Conservation (phyloP, 495 filamentous ascomycete species). For the Neurospora sp. region DNA sequence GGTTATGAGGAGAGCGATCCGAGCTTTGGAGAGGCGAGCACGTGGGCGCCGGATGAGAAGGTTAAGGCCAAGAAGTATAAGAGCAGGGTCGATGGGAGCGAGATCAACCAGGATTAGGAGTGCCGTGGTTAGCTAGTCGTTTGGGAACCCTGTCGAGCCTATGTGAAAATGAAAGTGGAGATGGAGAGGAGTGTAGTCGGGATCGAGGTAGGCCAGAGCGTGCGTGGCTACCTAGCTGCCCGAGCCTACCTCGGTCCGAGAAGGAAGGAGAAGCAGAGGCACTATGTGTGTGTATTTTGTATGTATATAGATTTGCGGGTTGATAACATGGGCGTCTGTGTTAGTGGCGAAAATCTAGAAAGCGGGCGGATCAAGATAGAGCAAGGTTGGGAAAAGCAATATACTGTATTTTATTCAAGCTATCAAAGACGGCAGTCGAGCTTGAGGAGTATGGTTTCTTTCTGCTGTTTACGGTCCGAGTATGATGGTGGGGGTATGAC, state of each 20-base stretch:
- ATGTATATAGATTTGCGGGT: neutral
- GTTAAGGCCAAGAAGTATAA: slow-evolving; percentile 31
- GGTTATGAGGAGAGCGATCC: slow-evolving; percentile 67
- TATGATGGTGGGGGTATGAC: neutral
- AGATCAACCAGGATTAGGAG: slow-evolving; percentile 30
- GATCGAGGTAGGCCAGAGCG: neutral
- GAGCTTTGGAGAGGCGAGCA: slow-evolving; percentile 35
- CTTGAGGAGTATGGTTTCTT: neutral
- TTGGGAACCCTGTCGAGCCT: too few species aligned
- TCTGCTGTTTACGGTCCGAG: neutral
- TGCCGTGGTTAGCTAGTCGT: neutral
- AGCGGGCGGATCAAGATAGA: neutral
- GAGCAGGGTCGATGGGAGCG: slow-evolving; percentile 37
- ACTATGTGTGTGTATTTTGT: neutral
- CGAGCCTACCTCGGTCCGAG: neutral
- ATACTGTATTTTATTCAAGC: neutral
- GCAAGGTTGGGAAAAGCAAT: neutral
- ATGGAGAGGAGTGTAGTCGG: neutral
- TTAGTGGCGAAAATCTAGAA: neutral
- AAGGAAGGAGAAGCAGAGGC: neutral
- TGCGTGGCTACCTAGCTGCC: neutral
- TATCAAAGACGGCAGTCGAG: neutral
- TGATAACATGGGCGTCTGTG: neutral
- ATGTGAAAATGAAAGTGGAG: neutral
- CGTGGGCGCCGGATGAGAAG: slow-evolving; percentile 29